Base-by-base conservation (phyloP, 2,329 filamentous ascomycete genomes). In the Monosporascus sp. region DNA sequence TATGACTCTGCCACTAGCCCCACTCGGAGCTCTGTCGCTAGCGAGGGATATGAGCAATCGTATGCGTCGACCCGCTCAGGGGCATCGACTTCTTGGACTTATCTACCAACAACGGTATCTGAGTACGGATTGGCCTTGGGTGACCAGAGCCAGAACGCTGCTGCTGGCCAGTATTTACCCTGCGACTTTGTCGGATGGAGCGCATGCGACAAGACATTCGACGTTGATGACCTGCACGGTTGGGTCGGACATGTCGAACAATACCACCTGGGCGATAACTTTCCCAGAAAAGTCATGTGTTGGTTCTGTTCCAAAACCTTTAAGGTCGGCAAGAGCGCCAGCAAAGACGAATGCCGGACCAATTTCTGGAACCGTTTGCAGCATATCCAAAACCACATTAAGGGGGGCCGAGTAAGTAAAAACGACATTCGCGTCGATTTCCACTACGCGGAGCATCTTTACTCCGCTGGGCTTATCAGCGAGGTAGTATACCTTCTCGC, bases 351-450 rank as follows among this genome's bases (percentile, higher is more conserved):
- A 36, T 55, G 49, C 8, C 51, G 49, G 2, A 9, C 7, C 2
- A 72, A 69, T 34, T 79, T 76, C 52, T 34, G 53, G 0, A 19
- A 57, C 1, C 73, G 81, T 2, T 78, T 84, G 76, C 31, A 62
- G 3, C 82, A 85, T 57, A 78, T 83, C 49, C 71, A 66, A 0
- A 52, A 53, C 0, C 81, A 84, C 54, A 70, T 80, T 41, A 51
- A 62, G 14, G 41, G 64, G 3, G 68, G 66, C 0, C 52, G 59
- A 6, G 59, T 52, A 7, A 59, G 49, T 0, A 51, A 46, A 1
- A 27, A 56, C 0, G 19, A 70, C 69, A 97, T 97, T 70, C 84
- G 94, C 43, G 86, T 91, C 4, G 93, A 99, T 59, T 92, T 91
- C 9, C 90, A 97, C 69, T 84, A 91, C 40, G 90, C 91, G 1